phyloP scores from a whole-genome alignment of 148 eudicot species.

The Vaccinium corymbosum region DNA sequence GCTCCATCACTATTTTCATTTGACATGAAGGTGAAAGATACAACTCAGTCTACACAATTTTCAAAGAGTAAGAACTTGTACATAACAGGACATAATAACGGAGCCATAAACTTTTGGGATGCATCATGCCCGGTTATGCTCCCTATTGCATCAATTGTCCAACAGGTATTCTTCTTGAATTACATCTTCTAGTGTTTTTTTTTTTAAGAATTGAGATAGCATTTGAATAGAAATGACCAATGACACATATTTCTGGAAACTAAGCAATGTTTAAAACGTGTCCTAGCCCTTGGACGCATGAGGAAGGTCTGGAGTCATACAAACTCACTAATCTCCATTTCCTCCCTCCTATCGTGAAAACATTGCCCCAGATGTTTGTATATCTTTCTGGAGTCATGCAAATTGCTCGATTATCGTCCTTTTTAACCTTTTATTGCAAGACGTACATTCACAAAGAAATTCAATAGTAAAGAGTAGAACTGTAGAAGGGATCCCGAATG shows the following conservation, averaged over 20 bases:
- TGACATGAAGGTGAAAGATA: constrained; percentile 48
- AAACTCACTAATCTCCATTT: constrained; percentile 3
- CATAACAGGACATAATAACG: constrained; percentile 82
- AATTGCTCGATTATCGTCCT: not conserved
- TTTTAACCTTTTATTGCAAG: not conserved
- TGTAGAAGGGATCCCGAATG: not conserved
- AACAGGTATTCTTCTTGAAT: constrained; percentile 50
- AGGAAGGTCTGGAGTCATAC: not conserved
- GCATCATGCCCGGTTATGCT: constrained; percentile 62
- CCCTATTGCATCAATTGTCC: constrained; percentile 69
- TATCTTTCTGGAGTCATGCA: not conserved
- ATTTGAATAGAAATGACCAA: not conserved
- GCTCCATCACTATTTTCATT: constrained; percentile 62
- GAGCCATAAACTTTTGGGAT: constrained; percentile 87
- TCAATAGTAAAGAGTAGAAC: not conserved
- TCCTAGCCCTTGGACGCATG: not conserved
- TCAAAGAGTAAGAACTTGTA: constrained; percentile 63
- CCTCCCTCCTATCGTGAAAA: not conserved
- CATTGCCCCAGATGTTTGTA: not conserved
- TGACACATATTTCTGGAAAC: not conserved
- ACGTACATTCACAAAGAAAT: not conserved
- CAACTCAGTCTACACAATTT: constrained; percentile 35
- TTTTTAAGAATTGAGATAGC: not conserved
- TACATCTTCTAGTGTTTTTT: not conserved
- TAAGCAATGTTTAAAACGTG: not conserved